phyloP scores from a whole-genome alignment of 1,284 basidiomycete species.

The Erythrobasidium hasegawianum region DNA sequence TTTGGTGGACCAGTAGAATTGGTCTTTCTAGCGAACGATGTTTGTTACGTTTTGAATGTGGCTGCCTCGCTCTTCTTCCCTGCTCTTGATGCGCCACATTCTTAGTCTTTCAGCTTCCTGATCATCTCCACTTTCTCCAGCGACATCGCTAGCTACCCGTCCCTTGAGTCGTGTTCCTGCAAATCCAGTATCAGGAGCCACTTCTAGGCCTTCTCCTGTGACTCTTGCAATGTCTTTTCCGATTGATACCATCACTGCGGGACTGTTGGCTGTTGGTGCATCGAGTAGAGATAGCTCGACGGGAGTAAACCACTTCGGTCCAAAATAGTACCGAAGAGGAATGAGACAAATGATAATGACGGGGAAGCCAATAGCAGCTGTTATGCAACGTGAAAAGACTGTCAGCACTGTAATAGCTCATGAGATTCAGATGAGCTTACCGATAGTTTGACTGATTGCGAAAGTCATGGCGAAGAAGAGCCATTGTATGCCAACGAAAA shows the following conservation, averaged over 20 bases:
- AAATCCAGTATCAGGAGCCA: constrained; percentile 31
- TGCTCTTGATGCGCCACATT: constrained; percentile 20
- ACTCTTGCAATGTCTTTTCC: constrained; percentile 37
- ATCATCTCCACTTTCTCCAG: constrained; percentile 3
- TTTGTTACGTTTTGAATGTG: constrained; percentile 30
- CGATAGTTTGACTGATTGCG: constrained; percentile 85
- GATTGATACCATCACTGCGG: constrained; percentile 44
- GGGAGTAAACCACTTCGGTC: constrained; percentile 72
- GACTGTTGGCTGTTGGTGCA: constrained; percentile 44
- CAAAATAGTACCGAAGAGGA: constrained; percentile 68
- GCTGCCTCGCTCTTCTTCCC: constrained; percentile 16
- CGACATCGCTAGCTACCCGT: constrained; percentile 6
- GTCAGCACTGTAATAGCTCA: constrained; percentile 13
- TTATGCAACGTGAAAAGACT: not conserved
- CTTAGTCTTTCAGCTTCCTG: constrained; percentile 12
- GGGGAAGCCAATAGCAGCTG: constrained; percentile 44
- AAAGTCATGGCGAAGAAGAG: constrained; percentile 84
- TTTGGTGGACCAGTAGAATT: too few relatives aligned
- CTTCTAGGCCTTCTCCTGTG: constrained; percentile 30
- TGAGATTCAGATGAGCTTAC: constrained; percentile 51
- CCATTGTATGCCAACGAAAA: constrained; percentile 77
- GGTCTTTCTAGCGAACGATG: not conserved
- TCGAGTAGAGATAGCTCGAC: constrained; percentile 82
- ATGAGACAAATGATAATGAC: constrained; percentile 70
- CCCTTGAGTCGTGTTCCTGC: constrained; percentile 12